Percentiles rank a stretch among this genome's conserved stretches.
These are phyloP conservation scores for Quercus phellos DNA, from an alignment of 331 rosid species.

Conservation along the genomic window DNA sequence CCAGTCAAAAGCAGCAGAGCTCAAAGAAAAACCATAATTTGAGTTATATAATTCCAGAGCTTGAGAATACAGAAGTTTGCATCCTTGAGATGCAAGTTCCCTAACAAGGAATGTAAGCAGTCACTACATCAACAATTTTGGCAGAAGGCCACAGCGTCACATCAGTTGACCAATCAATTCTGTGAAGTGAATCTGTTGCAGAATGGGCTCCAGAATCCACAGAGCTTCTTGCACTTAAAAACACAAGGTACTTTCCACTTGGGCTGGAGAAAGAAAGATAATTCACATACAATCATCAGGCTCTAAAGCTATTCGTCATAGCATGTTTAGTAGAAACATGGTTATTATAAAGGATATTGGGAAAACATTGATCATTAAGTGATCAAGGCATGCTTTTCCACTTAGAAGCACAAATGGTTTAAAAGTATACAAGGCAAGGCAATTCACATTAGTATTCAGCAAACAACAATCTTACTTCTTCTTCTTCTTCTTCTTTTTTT, in stretches of 20 bases:
- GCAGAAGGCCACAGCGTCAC: constrained; percentile 30
- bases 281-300: constrained; percentile 6
- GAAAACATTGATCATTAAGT: no score
- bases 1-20: background rate
- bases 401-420: no score
- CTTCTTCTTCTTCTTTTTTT: no score
- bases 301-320: background rate
- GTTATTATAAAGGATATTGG: no score
- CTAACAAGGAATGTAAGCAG: constrained; percentile 8
- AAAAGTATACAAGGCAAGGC: no score
- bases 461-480: no score
- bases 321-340: background rate
- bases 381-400: no score
- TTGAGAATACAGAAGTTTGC: background rate
- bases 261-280: constrained; percentile 59
- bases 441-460: no score
- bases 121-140: constrained; percentile 66
- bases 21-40: background rate
- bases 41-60: background rate
- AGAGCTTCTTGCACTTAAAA: constrained; percentile 68
- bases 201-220: constrained; percentile 93
- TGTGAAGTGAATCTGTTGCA: constrained; percentile 88
- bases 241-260: constrained; percentile 76
- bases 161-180: constrained; percentile 74
- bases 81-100: background rate